phyloP scores from a whole-genome alignment of 2,329 filamentous ascomycete genomes.

The Diaporthe caulivora region DNA sequence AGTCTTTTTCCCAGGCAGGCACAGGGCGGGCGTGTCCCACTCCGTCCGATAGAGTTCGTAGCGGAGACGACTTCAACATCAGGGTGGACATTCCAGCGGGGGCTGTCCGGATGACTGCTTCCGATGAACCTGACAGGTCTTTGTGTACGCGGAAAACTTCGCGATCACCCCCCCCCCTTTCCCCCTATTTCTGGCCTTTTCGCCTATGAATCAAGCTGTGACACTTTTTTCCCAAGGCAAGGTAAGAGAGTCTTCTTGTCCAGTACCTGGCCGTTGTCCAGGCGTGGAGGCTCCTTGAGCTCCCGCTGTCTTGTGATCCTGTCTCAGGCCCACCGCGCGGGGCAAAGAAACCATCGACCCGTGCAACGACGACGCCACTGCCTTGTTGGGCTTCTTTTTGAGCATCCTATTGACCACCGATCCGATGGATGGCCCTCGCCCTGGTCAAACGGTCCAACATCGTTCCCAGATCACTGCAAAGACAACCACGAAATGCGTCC shows the following conservation, averaged over 20 bases:
- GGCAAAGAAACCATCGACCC: neutral
- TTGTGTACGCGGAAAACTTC: neutral
- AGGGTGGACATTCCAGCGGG: slow-evolving; percentile 17
- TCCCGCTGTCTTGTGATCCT: neutral
- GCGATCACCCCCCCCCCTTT: neutral
- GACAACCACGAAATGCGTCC: neutral
- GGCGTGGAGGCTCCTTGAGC: neutral
- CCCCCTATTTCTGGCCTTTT: neutral
- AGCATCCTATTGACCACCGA: neutral
- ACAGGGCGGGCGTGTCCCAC: neutral
- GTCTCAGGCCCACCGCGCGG: too few species aligned
- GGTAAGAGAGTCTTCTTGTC: too few species aligned
- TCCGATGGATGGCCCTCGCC: neutral
- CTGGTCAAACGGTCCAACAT: neutral
- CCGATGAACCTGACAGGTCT: neutral
- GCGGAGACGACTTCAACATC: slow-evolving; percentile 14
- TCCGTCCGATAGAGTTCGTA: slow-evolving; percentile 20
- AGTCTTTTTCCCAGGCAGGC: neutral
- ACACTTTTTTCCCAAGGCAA: neutral
- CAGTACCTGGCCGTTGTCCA: neutral
- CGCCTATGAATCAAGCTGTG: neutral
- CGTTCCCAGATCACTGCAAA: neutral
- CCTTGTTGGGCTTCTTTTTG: neutral
- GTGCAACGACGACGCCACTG: neutral
- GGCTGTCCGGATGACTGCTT: neutral